Percentiles rank a stretch among this genome's conserved stretches.
Conservation (phyloP, 305 asterid species). For the Andrographis paniculata region DNA sequence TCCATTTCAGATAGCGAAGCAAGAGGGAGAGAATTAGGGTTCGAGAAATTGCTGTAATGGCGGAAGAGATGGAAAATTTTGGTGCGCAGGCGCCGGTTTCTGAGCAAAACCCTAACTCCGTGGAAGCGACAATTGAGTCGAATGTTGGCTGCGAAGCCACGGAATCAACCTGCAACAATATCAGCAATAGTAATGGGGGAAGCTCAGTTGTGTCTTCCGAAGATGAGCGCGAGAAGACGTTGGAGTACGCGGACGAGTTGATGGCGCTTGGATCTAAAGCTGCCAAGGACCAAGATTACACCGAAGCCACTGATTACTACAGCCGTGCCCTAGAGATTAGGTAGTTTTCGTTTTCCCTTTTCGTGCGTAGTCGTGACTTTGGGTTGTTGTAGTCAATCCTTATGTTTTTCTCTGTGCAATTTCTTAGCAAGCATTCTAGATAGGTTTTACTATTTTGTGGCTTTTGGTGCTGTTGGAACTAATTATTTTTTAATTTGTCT, state of each 20-base stretch:
- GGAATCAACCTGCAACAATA: conserved; percentile 50
- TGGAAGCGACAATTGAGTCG: conserved; percentile 47
- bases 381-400: neutral
- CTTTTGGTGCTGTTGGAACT: neutral
- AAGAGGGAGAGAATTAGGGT: conserved; percentile 16
- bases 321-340: conserved; percentile 94
- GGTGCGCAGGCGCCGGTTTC: conserved; percentile 20
- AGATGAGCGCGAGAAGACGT: conserved; percentile 37
- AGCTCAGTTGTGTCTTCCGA: conserved; percentile 31
- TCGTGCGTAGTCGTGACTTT: neutral
- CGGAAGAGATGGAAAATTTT: conserved; percentile 37
- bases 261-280: conserved; percentile 56
- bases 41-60: conserved; percentile 37
- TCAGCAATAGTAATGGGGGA: conserved; percentile 22
- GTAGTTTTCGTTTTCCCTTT: conserved; percentile 22
- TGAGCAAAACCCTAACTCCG: conserved; percentile 45
- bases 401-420: neutral
- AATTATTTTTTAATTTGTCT: too few species aligned
- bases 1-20: conserved; percentile 18
- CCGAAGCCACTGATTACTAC: conserved; percentile 74
- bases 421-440: neutral
- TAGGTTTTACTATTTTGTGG: neutral
- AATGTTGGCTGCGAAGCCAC: conserved; percentile 28
- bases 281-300: conserved; percentile 50
- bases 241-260: conserved; percentile 60